Conservation (phyloP, 495 filamentous ascomycete genomes). For the Penicillium atrosanguineum region DNA sequence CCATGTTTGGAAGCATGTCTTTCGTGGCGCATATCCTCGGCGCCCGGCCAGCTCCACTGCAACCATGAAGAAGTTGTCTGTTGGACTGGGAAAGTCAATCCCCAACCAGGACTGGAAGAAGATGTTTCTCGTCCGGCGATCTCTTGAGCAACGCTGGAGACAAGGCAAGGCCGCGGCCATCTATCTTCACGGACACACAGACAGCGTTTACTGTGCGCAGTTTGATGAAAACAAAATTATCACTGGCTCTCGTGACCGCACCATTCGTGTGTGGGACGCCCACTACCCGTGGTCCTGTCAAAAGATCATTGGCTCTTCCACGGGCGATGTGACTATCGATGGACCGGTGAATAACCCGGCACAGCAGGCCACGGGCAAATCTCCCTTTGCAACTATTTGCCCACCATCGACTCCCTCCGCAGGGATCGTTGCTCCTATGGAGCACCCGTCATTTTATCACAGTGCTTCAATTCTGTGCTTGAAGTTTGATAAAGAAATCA, state of each 20-base stretch:
- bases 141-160: constrained; percentile 77
- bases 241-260: constrained; percentile 91
- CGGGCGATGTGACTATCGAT: constrained; percentile 22
- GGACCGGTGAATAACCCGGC: constrained; percentile 38
- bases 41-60: constrained; percentile 38
- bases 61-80: constrained; percentile 43
- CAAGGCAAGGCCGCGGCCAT: constrained; percentile 72
- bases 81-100: constrained; percentile 49
- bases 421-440: constrained; percentile 27
- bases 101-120: constrained; percentile 76
- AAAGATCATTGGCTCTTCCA: constrained; percentile 67
- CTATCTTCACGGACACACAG: constrained; percentile 86
- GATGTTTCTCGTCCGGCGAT: constrained; percentile 71
- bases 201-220: constrained; percentile 96
- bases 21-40: constrained; percentile 61
- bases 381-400: constrained; percentile 47
- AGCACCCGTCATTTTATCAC: constrained; percentile 56
- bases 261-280: constrained; percentile 94
- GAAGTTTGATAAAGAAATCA: constrained; percentile 86
- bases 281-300: constrained; percentile 73
- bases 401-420: constrained; percentile 37
- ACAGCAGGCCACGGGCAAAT: constrained; percentile 37
- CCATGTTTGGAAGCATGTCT: constrained; percentile 77
- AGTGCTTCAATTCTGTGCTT: constrained; percentile 90
- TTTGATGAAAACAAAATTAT: constrained; percentile 98